These are phyloP conservation scores for Cystobasidium ongulense DNA, from an alignment of 768 basidiomycete genomes.

Conservation along the genomic window DNA sequence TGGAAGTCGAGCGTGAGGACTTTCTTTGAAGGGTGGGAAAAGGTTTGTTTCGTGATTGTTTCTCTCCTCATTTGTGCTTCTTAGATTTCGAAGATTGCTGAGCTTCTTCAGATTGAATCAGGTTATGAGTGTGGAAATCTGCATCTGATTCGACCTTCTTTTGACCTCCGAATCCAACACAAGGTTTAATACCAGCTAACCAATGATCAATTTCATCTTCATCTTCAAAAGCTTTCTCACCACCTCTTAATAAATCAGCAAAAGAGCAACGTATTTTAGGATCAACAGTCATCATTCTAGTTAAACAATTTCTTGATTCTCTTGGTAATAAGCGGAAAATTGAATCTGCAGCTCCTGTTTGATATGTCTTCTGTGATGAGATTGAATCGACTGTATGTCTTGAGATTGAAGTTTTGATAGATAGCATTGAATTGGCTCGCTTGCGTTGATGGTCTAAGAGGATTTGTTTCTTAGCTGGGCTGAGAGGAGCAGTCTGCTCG, in stretches of 20 bases:
- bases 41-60: neutral
- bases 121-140: conserved; percentile 31
- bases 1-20: neutral
- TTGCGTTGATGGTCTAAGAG: neutral
- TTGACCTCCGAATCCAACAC: conserved; percentile 44
- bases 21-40: neutral
- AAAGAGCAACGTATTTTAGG: conserved; percentile 82
- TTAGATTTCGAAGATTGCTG: neutral
- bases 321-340: conserved; percentile 93
- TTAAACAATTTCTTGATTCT: conserved; percentile 77
- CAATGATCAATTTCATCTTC: conserved; percentile 74
- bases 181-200: conserved; percentile 65
- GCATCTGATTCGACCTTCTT: conserved; percentile 9
- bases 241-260: conserved; percentile 64
- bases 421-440: conserved; percentile 7
- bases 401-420: conserved; percentile 25
- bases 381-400: conserved; percentile 36
- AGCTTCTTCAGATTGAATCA: conserved; percentile 29
- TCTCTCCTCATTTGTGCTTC: conserved; percentile 15
- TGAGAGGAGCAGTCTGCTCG: neutral
- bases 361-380: conserved; percentile 55
- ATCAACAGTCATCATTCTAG: conserved; percentile 89
- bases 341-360: conserved; percentile 69
- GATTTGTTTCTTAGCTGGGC: conserved; percentile 1
- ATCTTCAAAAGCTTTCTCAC: conserved; percentile 54